Evolutionary conservation across 805 yeast species (phyloP).

Genomic region (Teunomyces pallodes): DNA sequence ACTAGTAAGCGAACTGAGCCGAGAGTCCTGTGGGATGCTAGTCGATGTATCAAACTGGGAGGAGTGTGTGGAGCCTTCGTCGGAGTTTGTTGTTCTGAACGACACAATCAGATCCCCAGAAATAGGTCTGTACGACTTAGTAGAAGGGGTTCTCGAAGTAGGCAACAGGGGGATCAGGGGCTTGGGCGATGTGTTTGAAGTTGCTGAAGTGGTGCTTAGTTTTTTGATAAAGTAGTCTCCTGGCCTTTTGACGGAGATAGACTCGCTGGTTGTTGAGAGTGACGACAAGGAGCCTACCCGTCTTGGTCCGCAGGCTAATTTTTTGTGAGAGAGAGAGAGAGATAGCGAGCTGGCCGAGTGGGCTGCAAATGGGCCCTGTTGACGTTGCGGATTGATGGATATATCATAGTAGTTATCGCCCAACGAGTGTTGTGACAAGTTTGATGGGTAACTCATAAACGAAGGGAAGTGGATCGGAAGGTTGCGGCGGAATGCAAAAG

Average conservation of each 20-base stretch:
- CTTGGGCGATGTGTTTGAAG: slow-evolving; percentile 8
- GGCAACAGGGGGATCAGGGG: background rate
- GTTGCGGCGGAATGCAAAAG: background rate
- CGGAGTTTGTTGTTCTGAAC: slow-evolving; percentile 31
- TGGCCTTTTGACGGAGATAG: slow-evolving; percentile 29
- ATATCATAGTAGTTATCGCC: slow-evolving; percentile 28
- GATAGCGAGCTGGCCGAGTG: slow-evolving; percentile 6
- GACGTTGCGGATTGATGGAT: slow-evolving; percentile 9
- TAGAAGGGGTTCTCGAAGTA: background rate
- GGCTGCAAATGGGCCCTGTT: background rate
- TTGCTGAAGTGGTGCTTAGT: slow-evolving; percentile 19
- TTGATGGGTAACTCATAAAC: slow-evolving; percentile 9
- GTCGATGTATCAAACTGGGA: slow-evolving; percentile 30
- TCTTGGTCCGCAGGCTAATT: slow-evolving; percentile 22
- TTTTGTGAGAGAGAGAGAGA: slow-evolving; percentile 9
- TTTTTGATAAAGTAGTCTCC: slow-evolving; percentile 39
- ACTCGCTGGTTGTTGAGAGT: slow-evolving; percentile 16
- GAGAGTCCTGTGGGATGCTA: slow-evolving; percentile 21
- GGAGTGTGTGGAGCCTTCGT: slow-evolving; percentile 29
- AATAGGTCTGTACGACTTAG: slow-evolving; percentile 18
- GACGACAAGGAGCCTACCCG: slow-evolving; percentile 29
- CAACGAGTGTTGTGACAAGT: slow-evolving; percentile 18
- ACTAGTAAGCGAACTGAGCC: slow-evolving; percentile 38
- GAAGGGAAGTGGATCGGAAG: background rate
- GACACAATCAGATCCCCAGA: slow-evolving; percentile 35